phyloP scores from a whole-genome alignment of 2,329 filamentous ascomycete genomes.

The Fusarium incarnatum region DNA sequence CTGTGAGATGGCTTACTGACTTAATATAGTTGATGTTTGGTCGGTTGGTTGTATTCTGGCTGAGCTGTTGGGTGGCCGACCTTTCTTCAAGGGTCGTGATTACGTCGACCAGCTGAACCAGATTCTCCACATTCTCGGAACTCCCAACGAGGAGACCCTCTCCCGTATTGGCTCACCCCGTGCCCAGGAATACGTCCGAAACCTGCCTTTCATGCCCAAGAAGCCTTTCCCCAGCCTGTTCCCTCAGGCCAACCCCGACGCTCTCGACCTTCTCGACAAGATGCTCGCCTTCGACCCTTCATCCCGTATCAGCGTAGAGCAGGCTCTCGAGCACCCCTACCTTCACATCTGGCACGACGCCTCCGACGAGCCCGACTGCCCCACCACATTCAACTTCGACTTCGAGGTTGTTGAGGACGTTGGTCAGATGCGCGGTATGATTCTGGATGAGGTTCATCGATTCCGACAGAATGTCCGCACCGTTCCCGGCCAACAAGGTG shows the following conservation, averaged over 20 bases:
- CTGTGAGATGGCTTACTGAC: slow-evolving; percentile 19
- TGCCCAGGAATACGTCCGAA: slow-evolving; percentile 97
- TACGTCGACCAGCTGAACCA: slow-evolving; percentile 99
- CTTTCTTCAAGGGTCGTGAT: slow-evolving; percentile 99
- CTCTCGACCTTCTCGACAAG: slow-evolving; percentile 92
- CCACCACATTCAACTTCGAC: slow-evolving; percentile 95
- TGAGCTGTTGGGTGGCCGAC: slow-evolving; percentile 92
- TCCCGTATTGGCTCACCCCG: slow-evolving; percentile 93
- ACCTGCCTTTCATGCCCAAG: slow-evolving; percentile 95
- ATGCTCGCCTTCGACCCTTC: slow-evolving; percentile 98
- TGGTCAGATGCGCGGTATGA: slow-evolving; percentile 95
- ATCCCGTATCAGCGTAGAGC: slow-evolving; percentile 91
- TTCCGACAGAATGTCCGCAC: slow-evolving; percentile 77
- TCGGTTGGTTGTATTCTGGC: slow-evolving; percentile 98
- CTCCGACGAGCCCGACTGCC: slow-evolving; percentile 93
- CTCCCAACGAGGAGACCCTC: slow-evolving; percentile 94
- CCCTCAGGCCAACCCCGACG: slow-evolving; percentile 94
- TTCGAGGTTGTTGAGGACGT: slow-evolving; percentile 99
- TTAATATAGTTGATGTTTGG: slow-evolving; percentile 92
- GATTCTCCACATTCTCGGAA: slow-evolving; percentile 97
- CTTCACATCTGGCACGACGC: slow-evolving; percentile 98
- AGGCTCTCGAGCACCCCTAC: slow-evolving; percentile 95
- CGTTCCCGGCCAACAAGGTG: slow-evolving; percentile 55
- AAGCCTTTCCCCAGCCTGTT: slow-evolving; percentile 89
- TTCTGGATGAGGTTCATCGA: slow-evolving; percentile 89